phyloP scores from a whole-genome alignment of 805 yeast species.

The Cyberlindnera amylophila region DNA sequence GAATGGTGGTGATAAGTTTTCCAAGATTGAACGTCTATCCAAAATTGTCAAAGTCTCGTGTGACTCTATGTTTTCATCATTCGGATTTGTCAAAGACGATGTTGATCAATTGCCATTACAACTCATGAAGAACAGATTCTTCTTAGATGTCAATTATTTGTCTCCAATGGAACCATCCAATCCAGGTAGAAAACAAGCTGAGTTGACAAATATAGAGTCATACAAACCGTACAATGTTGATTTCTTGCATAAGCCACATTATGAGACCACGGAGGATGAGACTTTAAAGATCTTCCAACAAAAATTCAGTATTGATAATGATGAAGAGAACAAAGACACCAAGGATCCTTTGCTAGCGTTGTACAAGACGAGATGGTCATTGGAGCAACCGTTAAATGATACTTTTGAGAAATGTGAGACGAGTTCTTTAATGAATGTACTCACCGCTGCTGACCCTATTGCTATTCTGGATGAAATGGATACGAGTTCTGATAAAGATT shows the following conservation, averaged over 20 bases:
- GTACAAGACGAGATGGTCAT: constrained; percentile 24
- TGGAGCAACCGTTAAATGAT: constrained; percentile 11
- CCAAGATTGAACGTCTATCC: constrained; percentile 49
- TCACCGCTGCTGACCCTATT: constrained; percentile 11
- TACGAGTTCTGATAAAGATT: constrained; percentile 25
- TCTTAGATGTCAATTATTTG: constrained; percentile 49
- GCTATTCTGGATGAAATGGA: constrained; percentile 3
- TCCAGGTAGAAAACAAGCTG: constrained; percentile 19
- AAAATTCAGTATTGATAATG: constrained; percentile 8
- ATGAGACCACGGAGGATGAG: constrained; percentile 16
- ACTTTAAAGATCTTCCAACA: constrained; percentile 8
- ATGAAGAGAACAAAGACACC: constrained; percentile 1
- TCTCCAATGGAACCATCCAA: constrained; percentile 36
- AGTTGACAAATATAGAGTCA: constrained; percentile 12
- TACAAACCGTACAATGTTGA: constrained; percentile 13
- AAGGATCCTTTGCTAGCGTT: constrained; percentile 19
- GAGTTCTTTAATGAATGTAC: background rate
- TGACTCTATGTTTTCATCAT: constrained; percentile 60
- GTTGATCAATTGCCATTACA: constrained; percentile 54
- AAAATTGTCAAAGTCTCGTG: constrained; percentile 61
- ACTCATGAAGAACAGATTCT: constrained; percentile 42
- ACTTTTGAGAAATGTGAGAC: constrained; percentile 12
- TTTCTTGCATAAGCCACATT: constrained; percentile 19
- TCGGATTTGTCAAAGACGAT: constrained; percentile 65
- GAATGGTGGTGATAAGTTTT: constrained; percentile 43